A percentile compares a stretch with the other conserved stretches of the same genome.
Evolutionary conservation across 2,329 filamentous ascomycete genomes (phyloP).

Genomic region (Scleromitrula shiraiana): DNA sequence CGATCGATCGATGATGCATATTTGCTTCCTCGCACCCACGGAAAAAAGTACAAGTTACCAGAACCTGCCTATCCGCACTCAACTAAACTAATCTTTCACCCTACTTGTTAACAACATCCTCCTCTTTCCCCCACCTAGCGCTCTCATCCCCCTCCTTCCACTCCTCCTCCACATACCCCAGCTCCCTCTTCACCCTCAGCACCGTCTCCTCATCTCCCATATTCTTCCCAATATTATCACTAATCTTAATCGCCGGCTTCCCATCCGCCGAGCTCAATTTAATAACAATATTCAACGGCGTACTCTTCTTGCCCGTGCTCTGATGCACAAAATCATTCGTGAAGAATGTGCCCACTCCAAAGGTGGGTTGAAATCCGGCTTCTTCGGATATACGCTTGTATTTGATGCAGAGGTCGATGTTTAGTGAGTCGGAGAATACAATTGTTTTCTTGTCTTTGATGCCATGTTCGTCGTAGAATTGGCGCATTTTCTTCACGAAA

Average conservation of each 20-base stretch:
- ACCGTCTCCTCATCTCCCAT: slow-evolving; percentile 79
- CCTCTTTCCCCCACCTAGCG: slow-evolving; percentile 64
- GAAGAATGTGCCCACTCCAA: slow-evolving; percentile 91
- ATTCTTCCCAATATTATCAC: slow-evolving; percentile 81
- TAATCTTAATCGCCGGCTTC: slow-evolving; percentile 83
- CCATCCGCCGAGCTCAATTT: slow-evolving; percentile 84
- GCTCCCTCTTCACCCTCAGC: slow-evolving; percentile 69
- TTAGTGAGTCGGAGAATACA: slow-evolving; percentile 91
- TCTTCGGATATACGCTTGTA: slow-evolving; percentile 81
- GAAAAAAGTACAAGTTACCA: too few species aligned
- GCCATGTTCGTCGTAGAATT: slow-evolving; percentile 36
- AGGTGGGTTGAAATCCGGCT: slow-evolving; percentile 74
- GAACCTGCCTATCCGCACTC: too few species aligned
- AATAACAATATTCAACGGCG: slow-evolving; percentile 94
- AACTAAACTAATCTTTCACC: too few species aligned
- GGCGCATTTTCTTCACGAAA: slow-evolving; percentile 56
- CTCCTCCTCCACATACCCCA: slow-evolving; percentile 78
- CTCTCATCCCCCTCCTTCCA: slow-evolving; percentile 83
- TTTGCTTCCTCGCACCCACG: too few species aligned
- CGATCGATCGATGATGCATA: too few species aligned
- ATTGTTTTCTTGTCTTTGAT: slow-evolving; percentile 79
- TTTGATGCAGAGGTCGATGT: slow-evolving; percentile 82
- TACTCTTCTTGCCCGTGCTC: slow-evolving; percentile 71
- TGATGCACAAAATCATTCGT: slow-evolving; percentile 85
- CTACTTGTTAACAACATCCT: slow-evolving; percentile 10